Evolutionary conservation across 176 grass and related monocot genomes (phyloP).

Genomic region (Pontederia paniculata): DNA sequence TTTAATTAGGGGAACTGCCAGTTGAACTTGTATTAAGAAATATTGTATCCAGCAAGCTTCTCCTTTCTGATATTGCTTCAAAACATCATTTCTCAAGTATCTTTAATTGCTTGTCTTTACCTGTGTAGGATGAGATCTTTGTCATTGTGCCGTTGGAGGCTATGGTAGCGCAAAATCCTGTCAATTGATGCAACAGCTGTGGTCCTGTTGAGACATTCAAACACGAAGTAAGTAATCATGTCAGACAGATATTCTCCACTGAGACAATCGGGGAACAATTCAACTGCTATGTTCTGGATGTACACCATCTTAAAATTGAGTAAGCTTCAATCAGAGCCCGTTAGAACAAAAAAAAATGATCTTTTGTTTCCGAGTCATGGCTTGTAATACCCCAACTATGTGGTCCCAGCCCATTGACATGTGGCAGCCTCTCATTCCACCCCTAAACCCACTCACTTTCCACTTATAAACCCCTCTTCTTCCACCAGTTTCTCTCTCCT

Average conservation of each 20-base stretch:
- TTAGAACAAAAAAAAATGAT: too few species aligned
- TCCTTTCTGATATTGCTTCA: too few species aligned
- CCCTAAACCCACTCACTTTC: too few species aligned
- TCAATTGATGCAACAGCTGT: constrained; percentile 85
- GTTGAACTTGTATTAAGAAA: too few species aligned
- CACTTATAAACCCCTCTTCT: too few species aligned
- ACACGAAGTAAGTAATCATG: constrained; percentile 53
- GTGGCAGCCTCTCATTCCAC: too few species aligned
- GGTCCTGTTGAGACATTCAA: constrained; percentile 76
- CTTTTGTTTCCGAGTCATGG: too few species aligned
- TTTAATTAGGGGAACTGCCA: too few species aligned
- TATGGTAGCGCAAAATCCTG: constrained; percentile 80
- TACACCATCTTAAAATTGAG: constrained; percentile 56
- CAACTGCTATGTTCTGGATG: constrained; percentile 47
- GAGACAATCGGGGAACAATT: constrained; percentile 66
- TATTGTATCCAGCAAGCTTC: too few species aligned
- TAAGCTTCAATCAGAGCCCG: constrained; percentile 16
- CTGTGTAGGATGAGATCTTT: constrained; percentile 73
- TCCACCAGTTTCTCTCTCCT: too few species aligned
- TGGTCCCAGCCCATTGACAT: too few species aligned
- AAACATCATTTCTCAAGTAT: neutral
- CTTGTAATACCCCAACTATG: too few species aligned
- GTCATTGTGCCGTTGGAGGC: constrained; percentile 95
- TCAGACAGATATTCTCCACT: constrained; percentile 53
- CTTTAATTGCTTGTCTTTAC: constrained; percentile 1